A percentile compares a stretch with the other conserved stretches of the same genome.
Evolutionary conservation across 805 yeast species (phyloP).

Genomic region (Phaffomyces opuntiae): DNA sequence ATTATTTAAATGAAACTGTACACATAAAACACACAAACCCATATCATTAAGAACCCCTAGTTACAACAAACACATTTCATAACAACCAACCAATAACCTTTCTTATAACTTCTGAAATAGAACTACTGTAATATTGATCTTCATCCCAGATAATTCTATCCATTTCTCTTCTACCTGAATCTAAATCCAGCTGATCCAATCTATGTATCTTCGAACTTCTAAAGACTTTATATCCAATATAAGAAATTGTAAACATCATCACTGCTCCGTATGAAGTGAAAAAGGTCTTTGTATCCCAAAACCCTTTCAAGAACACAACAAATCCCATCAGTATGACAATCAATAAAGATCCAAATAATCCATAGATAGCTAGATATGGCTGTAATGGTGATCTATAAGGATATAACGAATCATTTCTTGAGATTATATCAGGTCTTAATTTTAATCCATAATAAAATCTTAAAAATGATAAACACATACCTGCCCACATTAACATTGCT

Average conservation of each 20-base stretch:
- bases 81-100: conserved; percentile 27
- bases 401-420: conserved; percentile 54
- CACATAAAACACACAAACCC: background rate
- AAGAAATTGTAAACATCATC: conserved; percentile 44
- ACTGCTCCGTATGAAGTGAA: conserved; percentile 61
- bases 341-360: conserved; percentile 45
- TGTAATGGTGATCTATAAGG: conserved; percentile 68
- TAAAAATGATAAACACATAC: conserved; percentile 58
- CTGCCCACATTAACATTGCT: conserved; percentile 74
- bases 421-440: conserved; percentile 55
- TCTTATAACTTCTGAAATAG: conserved; percentile 24
- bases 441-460: conserved; percentile 59
- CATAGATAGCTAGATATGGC: conserved; percentile 61
- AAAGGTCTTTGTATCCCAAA: conserved; percentile 56
- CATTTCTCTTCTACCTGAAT: conserved; percentile 77
- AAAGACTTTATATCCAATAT: conserved; percentile 47
- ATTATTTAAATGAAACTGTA: background rate
- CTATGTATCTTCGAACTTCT: conserved; percentile 61
- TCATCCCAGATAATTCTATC: conserved; percentile 81
- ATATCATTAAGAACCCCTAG: background rate
- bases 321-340: conserved; percentile 55
- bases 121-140: conserved; percentile 36
- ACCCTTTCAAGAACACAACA: conserved; percentile 47
- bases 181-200: conserved; percentile 70
- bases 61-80: conserved; percentile 6